Conservation (phyloP, 345 rosid species). For the Eucalyptus regnans region DNA sequence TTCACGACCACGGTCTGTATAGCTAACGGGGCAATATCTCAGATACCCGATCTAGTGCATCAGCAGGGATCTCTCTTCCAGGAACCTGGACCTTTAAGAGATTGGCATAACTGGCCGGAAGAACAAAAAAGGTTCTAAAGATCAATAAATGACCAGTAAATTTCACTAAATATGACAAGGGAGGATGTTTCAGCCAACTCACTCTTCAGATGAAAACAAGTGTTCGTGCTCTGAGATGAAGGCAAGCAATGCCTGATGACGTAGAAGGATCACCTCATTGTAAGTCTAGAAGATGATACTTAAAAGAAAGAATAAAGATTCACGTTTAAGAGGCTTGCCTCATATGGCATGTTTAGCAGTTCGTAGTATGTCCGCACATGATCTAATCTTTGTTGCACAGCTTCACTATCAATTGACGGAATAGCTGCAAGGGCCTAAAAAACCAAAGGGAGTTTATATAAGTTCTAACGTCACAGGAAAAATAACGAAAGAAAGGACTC, state of each 20-base stretch:
- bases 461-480: not conserved
- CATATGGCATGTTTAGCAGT: constrained; percentile 91
- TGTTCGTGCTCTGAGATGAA: constrained; percentile 66
- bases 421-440: constrained; percentile 84
- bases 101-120: constrained; percentile 42
- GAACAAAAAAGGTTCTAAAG: not conserved
- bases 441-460: not conserved
- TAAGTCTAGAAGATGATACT: not conserved
- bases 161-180: not conserved
- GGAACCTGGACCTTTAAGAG: constrained; percentile 78
- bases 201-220: constrained; percentile 71
- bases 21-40: constrained; percentile 46
- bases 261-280: not conserved
- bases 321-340: constrained; percentile 36
- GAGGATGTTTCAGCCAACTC: constrained; percentile 6
- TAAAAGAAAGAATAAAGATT: not conserved
- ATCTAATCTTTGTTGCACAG: constrained; percentile 69
- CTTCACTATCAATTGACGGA: constrained; percentile 70
- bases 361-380: constrained; percentile 86
- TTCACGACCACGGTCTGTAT: not conserved
- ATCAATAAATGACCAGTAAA: not conserved
- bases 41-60: constrained; percentile 58
- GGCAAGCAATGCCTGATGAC: constrained; percentile 74
- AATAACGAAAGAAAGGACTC: not conserved
- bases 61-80: constrained; percentile 78